A percentile compares a stretch with the other conserved stretches of the same genome.
Conservation (phyloP, 2,329 filamentous ascomycete species). For the Hirsutella rhossiliensis region DNA sequence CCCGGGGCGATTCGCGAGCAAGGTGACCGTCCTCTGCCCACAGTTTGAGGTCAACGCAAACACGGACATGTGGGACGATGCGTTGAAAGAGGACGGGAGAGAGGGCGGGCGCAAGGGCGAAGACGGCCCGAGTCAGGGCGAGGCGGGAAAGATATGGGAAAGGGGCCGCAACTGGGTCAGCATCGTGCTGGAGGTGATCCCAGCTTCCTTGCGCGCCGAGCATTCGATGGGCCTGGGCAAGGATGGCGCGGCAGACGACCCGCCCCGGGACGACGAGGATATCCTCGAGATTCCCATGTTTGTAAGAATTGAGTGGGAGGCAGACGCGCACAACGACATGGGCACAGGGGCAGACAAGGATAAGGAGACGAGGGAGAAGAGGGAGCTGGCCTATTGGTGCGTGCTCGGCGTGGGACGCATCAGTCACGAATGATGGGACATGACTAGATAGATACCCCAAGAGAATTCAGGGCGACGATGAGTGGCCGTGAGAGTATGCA, state of each 20-base stretch:
- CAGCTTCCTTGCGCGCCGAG: conserved; percentile 39
- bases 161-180: conserved; percentile 88
- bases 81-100: conserved; percentile 46
- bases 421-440: conserved; percentile 27
- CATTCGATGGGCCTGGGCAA: conserved; percentile 16
- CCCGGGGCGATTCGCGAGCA: conserved; percentile 62
- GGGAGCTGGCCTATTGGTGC: conserved; percentile 92
- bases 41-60: conserved; percentile 92
- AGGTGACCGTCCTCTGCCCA: conserved; percentile 85
- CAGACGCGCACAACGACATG: conserved; percentile 53
- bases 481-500: conserved; percentile 12
- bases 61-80: conserved; percentile 80
- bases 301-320: conserved; percentile 84
- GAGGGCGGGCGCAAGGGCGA: conserved; percentile 27
- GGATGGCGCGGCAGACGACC: conserved; percentile 17
- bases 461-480: conserved; percentile 10
- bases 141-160: conserved; percentile 95
- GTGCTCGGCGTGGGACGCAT: conserved; percentile 82
- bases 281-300: conserved; percentile 85
- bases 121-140: conserved; percentile 41
- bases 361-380: conserved; percentile 59
- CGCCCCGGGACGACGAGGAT: conserved; percentile 47
- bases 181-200: conserved; percentile 81
- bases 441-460: conserved; percentile 32
- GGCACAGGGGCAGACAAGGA: conserved; percentile 39